Percentiles rank a stretch among this genome's conserved stretches.
Evolutionary conservation across 306 rosid genomes (phyloP).

Genomic region (Styphnolobium japonicum): DNA sequence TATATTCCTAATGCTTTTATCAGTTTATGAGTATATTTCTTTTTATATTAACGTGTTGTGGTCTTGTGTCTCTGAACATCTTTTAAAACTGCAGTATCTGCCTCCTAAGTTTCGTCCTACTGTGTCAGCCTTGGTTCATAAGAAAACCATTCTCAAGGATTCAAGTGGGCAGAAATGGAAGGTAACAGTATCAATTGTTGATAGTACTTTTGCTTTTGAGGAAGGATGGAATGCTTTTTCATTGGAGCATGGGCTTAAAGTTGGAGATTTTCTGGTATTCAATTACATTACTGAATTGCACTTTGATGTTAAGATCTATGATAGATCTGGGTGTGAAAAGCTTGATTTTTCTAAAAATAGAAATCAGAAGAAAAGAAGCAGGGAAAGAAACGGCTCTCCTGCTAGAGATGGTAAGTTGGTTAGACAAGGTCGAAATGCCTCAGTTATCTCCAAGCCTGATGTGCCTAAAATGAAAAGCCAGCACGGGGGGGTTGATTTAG

Average conservation of each 20-base stretch:
- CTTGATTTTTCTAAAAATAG: conserved; percentile 22
- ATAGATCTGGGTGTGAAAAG: conserved; percentile 52
- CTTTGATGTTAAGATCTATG: conserved; percentile 56
- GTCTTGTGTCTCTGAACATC: background rate
- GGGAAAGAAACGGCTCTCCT: background rate
- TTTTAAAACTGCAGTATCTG: conserved; percentile 45
- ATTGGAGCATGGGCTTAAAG: conserved; percentile 37
- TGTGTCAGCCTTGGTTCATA: conserved; percentile 33
- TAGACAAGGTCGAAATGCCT: conserved; percentile 13
- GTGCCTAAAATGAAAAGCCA: background rate
- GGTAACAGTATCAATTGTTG: conserved; percentile 34
- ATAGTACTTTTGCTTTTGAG: conserved; percentile 46
- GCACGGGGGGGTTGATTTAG: background rate
- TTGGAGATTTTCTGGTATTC: conserved; percentile 61
- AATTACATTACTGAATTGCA: conserved; percentile 29
- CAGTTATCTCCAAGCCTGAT: background rate
- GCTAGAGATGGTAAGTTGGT: conserved; percentile 1
- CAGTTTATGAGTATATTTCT: background rate
- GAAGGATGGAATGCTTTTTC: conserved; percentile 69
- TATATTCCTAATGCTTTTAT: background rate
- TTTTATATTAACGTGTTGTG: background rate
- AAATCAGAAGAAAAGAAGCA: conserved; percentile 30
- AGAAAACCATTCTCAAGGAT: conserved; percentile 52
- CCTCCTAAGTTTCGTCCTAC: conserved; percentile 55
- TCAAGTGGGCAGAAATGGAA: conserved; percentile 45